Base-by-base conservation (phyloP, 805 yeast species). In the Candida ortonii region DNA sequence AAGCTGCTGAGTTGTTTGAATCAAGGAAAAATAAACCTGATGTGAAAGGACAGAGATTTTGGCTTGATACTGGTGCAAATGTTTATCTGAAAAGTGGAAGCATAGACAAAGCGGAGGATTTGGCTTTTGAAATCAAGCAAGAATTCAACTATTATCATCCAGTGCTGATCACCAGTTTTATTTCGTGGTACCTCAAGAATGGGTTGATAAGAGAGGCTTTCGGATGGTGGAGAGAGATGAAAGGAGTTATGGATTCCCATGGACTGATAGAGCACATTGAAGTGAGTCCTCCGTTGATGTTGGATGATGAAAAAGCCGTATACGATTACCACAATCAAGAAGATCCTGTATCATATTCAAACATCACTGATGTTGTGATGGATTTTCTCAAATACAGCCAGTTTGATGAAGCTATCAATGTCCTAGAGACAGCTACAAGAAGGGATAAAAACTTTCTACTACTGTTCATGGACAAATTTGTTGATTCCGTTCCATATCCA, bases 51-150 rank as follows among this genome's bases (percentile, higher is more conserved):
- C 65, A 71, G 38, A 51, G 76, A 34, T 75, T 76, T 64, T 75
- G 80, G 80, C 55, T 58, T 38, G 80, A 74, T 32, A 37, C 68
- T 16, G 74, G 78, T n/a, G 55, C 67, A 36, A 60, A 59, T 38
- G 57, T 70, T 5, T 57, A 64, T 28, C 41, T 74, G 21, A 52
- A 59, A 6, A 46, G 50, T n/a, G 55, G 55, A 11, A 50, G 61
- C 20, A 34, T 66, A 5, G 53, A 41, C 4, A 46, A 48, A n/a
- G 73, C 75, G 16, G 67, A 67, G 25, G 44, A 43, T 2, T 28
- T 65, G 2, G 57, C 67, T 3, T 20, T 37, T 1, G 45, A 52
- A 6, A 59, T 66, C 2, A 45, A 52, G 25, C 34, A 44, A 0
- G 46, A 44, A 27, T 65, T 51, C 21, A 56, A 57, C 0, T 66